phyloP scores from a whole-genome alignment of 148 eudicot species.

The Talinum fruticosum region DNA sequence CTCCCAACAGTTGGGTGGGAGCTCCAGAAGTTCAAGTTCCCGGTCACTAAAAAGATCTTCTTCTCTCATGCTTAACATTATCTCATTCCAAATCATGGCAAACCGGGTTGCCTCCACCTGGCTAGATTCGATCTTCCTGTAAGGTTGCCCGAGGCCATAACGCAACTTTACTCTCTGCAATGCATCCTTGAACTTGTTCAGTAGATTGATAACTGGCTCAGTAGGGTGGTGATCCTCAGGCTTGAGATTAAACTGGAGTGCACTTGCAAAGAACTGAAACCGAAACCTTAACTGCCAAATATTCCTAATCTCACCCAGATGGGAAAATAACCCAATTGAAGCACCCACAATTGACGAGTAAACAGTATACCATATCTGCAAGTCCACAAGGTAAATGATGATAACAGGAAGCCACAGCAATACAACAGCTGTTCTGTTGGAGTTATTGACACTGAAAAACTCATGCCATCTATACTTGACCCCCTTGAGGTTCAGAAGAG shows the following conservation, averaged over 20 bases:
- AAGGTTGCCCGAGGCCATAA: constrained; percentile 79
- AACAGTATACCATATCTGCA: constrained; percentile 86
- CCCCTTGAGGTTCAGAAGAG: constrained; percentile 42
- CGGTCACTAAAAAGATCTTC: constrained; percentile 83
- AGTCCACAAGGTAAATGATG: constrained; percentile 73
- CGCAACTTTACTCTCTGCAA: constrained; percentile 66
- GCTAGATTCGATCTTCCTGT: constrained; percentile 71
- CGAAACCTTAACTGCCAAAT: constrained; percentile 79
- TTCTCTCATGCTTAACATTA: constrained; percentile 69
- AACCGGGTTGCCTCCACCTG: constrained; percentile 83
- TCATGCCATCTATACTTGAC: constrained; percentile 65
- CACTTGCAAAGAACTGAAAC: constrained; percentile 94
- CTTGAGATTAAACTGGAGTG: constrained; percentile 87
- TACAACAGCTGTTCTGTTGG: constrained; percentile 60
- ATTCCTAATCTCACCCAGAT: constrained; percentile 89
- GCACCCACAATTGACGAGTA: constrained; percentile 66
- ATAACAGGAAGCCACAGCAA: constrained; percentile 78
- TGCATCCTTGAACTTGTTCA: constrained; percentile 66
- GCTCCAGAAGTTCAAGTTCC: constrained; percentile 78
- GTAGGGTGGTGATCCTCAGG: constrained; percentile 50
- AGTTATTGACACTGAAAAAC: constrained; percentile 60
- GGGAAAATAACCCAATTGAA: constrained; percentile 66
- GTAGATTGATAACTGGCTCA: constrained; percentile 41
- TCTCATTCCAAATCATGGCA: constrained; percentile 92
- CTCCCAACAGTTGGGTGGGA: constrained; percentile 79